Evolutionary conservation across 2,329 filamentous ascomycete genomes (phyloP).

Genomic region (Zymoseptoria passerinii): DNA sequence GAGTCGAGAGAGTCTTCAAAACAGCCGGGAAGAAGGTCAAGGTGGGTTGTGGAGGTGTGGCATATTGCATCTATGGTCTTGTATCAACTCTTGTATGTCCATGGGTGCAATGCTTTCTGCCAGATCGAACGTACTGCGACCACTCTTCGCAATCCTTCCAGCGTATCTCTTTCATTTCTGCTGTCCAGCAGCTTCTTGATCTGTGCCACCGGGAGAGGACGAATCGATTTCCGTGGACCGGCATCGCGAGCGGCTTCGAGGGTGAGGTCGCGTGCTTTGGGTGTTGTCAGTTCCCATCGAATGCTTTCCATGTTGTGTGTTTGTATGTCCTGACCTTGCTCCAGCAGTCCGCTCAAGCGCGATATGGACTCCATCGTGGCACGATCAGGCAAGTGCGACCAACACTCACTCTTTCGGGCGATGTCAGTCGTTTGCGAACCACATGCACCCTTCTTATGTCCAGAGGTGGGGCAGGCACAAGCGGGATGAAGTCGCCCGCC

Average conservation of each 20-base stretch:
- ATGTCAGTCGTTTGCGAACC: not conserved
- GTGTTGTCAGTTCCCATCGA: constrained; percentile 9
- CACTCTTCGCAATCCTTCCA: constrained; percentile 83
- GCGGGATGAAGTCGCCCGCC: not conserved
- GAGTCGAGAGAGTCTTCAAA: constrained; percentile 93
- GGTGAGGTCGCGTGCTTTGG: constrained; percentile 83
- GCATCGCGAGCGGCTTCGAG: constrained; percentile 93
- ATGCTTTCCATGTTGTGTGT: constrained; percentile 52
- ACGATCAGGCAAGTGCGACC: constrained; percentile 12
- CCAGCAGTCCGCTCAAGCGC: constrained; percentile 84
- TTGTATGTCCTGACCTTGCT: constrained; percentile 61
- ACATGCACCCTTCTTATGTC: not conserved
- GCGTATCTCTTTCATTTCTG: constrained; percentile 81
- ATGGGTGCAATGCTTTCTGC: not conserved
- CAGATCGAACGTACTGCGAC: constrained; percentile 58
- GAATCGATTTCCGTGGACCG: constrained; percentile 51
- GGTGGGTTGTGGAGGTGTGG: constrained; percentile 77
- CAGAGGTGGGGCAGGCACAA: not conserved
- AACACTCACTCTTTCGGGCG: not conserved
- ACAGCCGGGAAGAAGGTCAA: constrained; percentile 94
- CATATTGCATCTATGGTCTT: constrained; percentile 77
- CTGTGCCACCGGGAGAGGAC: constrained; percentile 66
- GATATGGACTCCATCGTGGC: constrained; percentile 85
- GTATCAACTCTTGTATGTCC: constrained; percentile 9
- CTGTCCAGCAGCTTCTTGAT: constrained; percentile 94